Conservation (phyloP, 108 stramenopile species). For the Pseudonitzschia multiseries region DNA sequence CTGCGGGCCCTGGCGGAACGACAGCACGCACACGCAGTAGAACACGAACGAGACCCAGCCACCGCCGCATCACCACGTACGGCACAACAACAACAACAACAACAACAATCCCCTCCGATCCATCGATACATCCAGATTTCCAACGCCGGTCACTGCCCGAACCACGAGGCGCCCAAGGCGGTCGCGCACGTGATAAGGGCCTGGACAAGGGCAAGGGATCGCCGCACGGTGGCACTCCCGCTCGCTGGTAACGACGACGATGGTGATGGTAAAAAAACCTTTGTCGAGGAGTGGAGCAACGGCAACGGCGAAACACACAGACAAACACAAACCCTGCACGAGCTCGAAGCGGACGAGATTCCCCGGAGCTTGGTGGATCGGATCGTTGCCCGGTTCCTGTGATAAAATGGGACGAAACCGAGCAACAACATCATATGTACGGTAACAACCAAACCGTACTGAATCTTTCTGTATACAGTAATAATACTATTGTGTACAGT, state of each 20-base stretch:
- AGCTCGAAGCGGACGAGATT: conserved; percentile 49
- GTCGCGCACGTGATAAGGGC: conserved; percentile 46
- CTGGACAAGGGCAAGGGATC: conserved; percentile 43
- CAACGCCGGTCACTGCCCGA: conserved; percentile 82
- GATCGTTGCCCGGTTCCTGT: conserved; percentile 35
- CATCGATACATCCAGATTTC: conserved; percentile 67
- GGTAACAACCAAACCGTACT: too few relatives aligned
- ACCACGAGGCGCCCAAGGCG: conserved; percentile 78
- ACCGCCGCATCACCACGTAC: too few relatives aligned
- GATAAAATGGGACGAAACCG: too few relatives aligned
- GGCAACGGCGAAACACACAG: too few relatives aligned
- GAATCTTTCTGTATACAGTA: too few relatives aligned
- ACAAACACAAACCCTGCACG: conserved; percentile 27
- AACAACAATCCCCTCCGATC: conserved; percentile 13
- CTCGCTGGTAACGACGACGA: conserved; percentile 15
- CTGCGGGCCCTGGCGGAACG: conserved; percentile 27
- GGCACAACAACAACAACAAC: neutral
- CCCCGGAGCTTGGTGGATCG: conserved; percentile 47
- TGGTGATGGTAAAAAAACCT: neutral
- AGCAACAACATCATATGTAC: too few relatives aligned
- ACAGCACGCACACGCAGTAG: too few relatives aligned
- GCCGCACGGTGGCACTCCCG: conserved; percentile 14
- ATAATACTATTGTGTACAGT: too few relatives aligned
- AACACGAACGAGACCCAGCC: too few relatives aligned
- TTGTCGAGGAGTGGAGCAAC: conserved; percentile 63